Base-by-base conservation (phyloP, 2,329 filamentous ascomycete genomes). In the Ramichloridium luteum region DNA sequence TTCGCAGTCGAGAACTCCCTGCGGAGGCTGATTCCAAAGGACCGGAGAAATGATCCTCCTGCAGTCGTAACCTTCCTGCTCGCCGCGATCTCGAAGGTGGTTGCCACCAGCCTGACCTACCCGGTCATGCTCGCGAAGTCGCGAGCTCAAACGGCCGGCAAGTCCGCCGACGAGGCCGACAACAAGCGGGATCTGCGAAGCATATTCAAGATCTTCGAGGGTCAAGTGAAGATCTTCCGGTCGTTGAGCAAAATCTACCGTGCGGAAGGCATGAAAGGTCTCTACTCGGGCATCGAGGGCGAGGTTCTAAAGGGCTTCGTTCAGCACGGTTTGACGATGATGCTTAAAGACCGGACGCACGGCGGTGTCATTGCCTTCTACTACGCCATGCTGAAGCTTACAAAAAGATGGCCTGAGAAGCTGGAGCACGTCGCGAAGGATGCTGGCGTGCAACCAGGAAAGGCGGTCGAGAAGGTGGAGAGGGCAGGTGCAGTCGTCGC, bases 121-220 rank as follows among this genome's bases (percentile, higher is more conserved):
- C 86, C 86, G 0, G 78, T 93, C 54, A 80, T 81, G 35, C 74
- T 85, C 16, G 83, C 82, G n/a, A 88, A 88, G 59, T 74, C 81
- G 2, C 68, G 82, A 15, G 69, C 82, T 3, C 83, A 92, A 52
- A 70, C 79, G 14, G 66, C 68, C 1, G 49, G 31, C 3, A 16
- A 11, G 10, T 13, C 12, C 5, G 15, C 27, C 15, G 25, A 35
- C 44, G 49, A 41, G 41, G 54, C 46, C 11, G 28, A 31, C 27
- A 40, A 44, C 12, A 27, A 37, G 28, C 32, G 43, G 43, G n/a
- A 20, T 31, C 18, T 40, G n/a, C 17, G 20, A n/a, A 34, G 35
- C 18, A 32, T 31, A 6, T 32, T 46, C 2, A 32, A 39, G 8
- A 35, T 55, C 10, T 38, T 54, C 14, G 40, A 38, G 16, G 46